These are phyloP conservation scores for Epichloe brachyelytri DNA, from an alignment of 2,329 filamentous ascomycete species.

Conservation along the genomic window DNA sequence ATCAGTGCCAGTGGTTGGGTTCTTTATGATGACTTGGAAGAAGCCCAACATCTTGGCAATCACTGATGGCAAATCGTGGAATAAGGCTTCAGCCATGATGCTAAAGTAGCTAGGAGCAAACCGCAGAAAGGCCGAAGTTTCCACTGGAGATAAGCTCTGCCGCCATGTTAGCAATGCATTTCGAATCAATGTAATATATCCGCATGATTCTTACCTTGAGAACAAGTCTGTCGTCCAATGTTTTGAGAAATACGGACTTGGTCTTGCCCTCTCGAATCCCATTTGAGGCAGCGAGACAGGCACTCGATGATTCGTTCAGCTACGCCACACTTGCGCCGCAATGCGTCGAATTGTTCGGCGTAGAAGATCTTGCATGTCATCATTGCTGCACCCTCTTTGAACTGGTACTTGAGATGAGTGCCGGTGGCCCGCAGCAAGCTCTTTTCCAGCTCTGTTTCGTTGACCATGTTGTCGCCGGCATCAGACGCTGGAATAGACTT, in stretches of 20 bases:
- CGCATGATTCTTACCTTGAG: conserved; percentile 46
- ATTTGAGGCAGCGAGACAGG: conserved; percentile 87
- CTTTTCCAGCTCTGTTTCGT: conserved; percentile 68
- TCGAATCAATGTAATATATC: too few species aligned
- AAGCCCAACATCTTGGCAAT: conserved; percentile 99
- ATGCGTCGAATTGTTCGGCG: conserved; percentile 91
- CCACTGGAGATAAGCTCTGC: conserved; percentile 72
- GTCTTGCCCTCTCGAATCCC: conserved; percentile 98
- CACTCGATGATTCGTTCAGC: conserved; percentile 92
- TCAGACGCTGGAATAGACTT: conserved; percentile 23
- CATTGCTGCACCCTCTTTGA: conserved; percentile 81
- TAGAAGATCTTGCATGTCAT: conserved; percentile 99
- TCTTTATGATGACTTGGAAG: conserved; percentile 95
- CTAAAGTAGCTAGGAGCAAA: conserved; percentile 96
- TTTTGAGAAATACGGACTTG: conserved; percentile 94
- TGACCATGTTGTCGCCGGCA: conserved; percentile 25
- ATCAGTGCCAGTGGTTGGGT: conserved; percentile 78
- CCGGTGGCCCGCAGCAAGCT: conserved; percentile 75
- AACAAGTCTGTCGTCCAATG: conserved; percentile 84
- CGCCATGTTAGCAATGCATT: conserved; percentile 7
- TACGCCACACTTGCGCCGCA: conserved; percentile 84
- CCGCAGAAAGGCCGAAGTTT: conserved; percentile 85
- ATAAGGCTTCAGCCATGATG: conserved; percentile 92
- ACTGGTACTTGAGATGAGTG: conserved; percentile 92
- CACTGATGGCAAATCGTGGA: conserved; percentile 87